Conservation (phyloP, 139 green algal species). For the Choricystis sp. region DNA sequence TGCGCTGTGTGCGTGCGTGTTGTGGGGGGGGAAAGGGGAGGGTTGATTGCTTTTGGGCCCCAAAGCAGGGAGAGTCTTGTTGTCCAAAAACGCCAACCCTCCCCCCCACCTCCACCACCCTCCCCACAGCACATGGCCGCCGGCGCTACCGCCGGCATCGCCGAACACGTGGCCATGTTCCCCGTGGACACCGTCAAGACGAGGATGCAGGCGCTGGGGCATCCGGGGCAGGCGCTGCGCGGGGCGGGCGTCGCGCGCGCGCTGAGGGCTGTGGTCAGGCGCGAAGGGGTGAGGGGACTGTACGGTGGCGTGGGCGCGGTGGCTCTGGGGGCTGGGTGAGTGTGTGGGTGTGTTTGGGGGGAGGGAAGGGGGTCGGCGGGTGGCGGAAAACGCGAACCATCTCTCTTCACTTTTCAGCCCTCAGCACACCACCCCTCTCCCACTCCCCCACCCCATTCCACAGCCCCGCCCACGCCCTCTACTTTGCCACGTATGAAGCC, state of each 20-base stretch:
- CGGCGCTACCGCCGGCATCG: slow-evolving; percentile 70
- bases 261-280: slow-evolving; percentile 34
- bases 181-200: slow-evolving; percentile 96
- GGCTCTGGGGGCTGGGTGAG: slow-evolving; percentile 45
- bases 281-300: slow-evolving; percentile 56
- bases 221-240: slow-evolving; percentile 58
- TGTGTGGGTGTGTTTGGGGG: too few species aligned
- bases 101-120: not conserved
- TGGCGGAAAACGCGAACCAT: too few species aligned
- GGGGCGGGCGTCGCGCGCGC: slow-evolving; percentile 25
- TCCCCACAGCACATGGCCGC: slow-evolving; percentile 67
- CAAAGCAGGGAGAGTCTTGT: too few species aligned
- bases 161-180: slow-evolving; percentile 92
- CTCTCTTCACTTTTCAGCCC: too few species aligned
- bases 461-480: slow-evolving; percentile 84
- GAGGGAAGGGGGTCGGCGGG: too few species aligned
- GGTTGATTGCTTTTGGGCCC: not conserved
- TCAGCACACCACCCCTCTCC: too few species aligned
- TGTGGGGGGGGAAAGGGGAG: not conserved
- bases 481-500: slow-evolving; percentile 88
- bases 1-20: not conserved
- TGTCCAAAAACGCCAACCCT: not conserved
- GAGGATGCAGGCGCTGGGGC: slow-evolving; percentile 80
- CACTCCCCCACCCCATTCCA: too few species aligned
- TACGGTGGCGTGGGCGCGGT: slow-evolving; percentile 66